Conservation (phyloP, 768 basidiomycete species). For the Kwoniella sp. region DNA sequence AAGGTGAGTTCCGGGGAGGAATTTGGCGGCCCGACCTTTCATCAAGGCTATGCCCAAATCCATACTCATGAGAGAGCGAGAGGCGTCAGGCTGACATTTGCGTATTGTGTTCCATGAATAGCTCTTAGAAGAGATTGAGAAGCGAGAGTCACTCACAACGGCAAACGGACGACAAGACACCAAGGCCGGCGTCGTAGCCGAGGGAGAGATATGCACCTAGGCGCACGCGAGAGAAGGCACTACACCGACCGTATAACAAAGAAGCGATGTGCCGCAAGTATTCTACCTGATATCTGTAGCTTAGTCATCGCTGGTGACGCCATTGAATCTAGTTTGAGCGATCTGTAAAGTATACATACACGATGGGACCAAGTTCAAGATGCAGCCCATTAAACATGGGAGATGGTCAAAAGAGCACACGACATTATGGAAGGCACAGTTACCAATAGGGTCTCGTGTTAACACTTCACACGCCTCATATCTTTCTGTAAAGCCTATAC, state of each 20-base stretch:
- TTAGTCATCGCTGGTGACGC: neutral
- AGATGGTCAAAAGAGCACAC: too few species aligned
- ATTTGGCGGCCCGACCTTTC: neutral
- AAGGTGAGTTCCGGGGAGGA: too few species aligned
- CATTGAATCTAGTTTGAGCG: too few species aligned
- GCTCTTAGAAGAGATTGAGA: constrained; percentile 26
- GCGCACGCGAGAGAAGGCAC: too few species aligned
- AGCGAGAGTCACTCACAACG: constrained; percentile 6
- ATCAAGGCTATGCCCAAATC: neutral
- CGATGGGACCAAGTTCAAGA: neutral
- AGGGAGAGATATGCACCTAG: too few species aligned
- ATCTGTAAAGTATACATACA: neutral
- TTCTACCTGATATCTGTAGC: neutral
- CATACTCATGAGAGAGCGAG: neutral
- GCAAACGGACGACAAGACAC: neutral
- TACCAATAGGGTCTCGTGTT: too few species aligned
- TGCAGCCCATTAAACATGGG: neutral
- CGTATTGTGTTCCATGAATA: neutral
- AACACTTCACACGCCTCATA: neutral
- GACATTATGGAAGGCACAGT: neutral
- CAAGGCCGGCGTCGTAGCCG: neutral
- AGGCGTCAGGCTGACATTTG: neutral
- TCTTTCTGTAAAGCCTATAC: constrained; percentile 49
- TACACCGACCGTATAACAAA: too few species aligned
- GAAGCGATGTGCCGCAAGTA: too few species aligned